These are phyloP conservation scores for Irpex sp. DNA, from an alignment of 1,284 basidiomycete species.

Conservation along the genomic window DNA sequence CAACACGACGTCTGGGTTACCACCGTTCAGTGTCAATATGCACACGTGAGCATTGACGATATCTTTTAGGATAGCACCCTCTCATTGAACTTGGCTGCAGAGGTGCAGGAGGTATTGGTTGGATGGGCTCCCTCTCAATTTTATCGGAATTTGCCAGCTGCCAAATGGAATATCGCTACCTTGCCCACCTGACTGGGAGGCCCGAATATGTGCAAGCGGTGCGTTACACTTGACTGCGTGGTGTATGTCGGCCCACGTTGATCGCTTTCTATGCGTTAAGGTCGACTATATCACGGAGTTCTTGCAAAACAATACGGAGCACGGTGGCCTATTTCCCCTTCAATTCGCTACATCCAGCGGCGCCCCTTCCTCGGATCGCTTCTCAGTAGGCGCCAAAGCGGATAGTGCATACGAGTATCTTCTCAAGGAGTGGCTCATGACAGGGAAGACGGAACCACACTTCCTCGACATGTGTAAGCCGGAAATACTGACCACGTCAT, in stretches of 20 bases:
- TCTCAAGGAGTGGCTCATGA: constrained; percentile 65
- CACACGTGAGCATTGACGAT: constrained; percentile 27
- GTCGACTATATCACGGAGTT: constrained; percentile 10
- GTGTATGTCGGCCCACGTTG: constrained; percentile 8
- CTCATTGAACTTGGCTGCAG: neutral
- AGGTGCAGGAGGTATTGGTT: constrained; percentile 5
- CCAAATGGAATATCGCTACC: constrained; percentile 56
- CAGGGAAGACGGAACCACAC: constrained; percentile 50
- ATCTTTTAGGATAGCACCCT: neutral
- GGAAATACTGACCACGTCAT: constrained; percentile 1
- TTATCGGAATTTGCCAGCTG: constrained; percentile 47
- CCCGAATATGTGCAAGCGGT: constrained; percentile 32
- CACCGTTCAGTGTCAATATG: constrained; percentile 41
- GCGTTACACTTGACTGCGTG: constrained; percentile 7
- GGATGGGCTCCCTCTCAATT: constrained; percentile 7
- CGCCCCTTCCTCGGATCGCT: neutral
- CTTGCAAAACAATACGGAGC: constrained; percentile 4
- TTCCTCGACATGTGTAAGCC: constrained; percentile 60
- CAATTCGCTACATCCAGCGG: constrained; percentile 6
- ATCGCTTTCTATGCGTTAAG: neutral
- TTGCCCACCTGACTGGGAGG: constrained; percentile 41
- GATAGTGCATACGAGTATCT: constrained; percentile 74
- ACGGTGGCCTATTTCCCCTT: constrained; percentile 10
- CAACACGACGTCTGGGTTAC: constrained; percentile 44
- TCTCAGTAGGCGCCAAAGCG: constrained; percentile 55